Evolutionary conservation across 208 protist species (phyloP).

Genomic region (Acanthamoeba lenticulata): DNA sequence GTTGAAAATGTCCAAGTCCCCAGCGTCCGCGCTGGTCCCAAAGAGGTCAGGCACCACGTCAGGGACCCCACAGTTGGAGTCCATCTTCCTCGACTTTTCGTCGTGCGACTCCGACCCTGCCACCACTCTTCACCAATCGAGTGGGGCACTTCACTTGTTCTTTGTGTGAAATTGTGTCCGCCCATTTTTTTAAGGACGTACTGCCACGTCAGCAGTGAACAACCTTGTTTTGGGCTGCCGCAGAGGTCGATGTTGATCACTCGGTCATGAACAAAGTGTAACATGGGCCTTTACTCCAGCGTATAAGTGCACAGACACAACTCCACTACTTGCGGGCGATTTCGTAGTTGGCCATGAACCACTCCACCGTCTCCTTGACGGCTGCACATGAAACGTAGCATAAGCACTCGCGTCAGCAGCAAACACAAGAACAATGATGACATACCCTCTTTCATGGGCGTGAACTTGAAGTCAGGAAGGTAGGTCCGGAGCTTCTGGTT

Average conservation of each 20-base stretch:
- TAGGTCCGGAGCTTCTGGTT: conserved; percentile 91
- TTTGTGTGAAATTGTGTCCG: too few relatives aligned
- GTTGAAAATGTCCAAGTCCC: not conserved
- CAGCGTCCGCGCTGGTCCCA: not conserved
- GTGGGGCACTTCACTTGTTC: too few relatives aligned
- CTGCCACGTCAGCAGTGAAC: too few relatives aligned
- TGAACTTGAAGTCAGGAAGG: conserved; percentile 92
- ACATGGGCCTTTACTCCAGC: too few relatives aligned
- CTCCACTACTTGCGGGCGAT: conserved; percentile 82
- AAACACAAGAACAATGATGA: not conserved
- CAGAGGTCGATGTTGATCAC: too few relatives aligned
- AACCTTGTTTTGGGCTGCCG: too few relatives aligned
- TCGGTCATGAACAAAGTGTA: too few relatives aligned
- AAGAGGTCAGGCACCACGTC: not conserved
- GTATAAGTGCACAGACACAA: too few relatives aligned
- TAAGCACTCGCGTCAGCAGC: not conserved
- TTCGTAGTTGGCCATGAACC: conserved; percentile 93
- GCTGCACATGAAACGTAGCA: conserved; percentile 56
- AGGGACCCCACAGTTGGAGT: not conserved
- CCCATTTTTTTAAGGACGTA: too few relatives aligned
- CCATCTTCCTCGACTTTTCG: conserved; percentile 2
- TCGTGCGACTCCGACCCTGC: not conserved
- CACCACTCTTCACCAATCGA: too few relatives aligned
- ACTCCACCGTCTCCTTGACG: conserved; percentile 87
- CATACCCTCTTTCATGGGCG: conserved; percentile 87